These are phyloP conservation scores for Diaporthe sp. DNA, from an alignment of 2,329 filamentous ascomycete species.

Conservation along the genomic window DNA sequence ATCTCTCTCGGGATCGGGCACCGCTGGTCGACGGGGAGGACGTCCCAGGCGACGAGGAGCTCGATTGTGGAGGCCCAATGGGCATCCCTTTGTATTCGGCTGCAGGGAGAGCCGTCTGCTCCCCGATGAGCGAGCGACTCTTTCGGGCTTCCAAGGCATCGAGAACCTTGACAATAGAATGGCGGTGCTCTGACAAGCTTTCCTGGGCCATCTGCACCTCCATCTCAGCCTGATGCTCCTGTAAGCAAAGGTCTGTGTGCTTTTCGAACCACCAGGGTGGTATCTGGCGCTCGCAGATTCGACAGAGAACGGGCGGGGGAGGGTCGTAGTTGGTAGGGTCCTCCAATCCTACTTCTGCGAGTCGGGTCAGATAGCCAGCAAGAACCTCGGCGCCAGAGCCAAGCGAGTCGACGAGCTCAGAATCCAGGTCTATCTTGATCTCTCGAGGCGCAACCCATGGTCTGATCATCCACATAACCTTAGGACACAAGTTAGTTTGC, in stretches of 20 bases:
- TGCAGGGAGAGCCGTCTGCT: conserved; percentile 65
- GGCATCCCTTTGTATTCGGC: conserved; percentile 90
- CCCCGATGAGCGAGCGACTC: conserved; percentile 72
- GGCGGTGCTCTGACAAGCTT: conserved; percentile 90
- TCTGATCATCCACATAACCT: conserved; percentile 99
- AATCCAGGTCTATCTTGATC: conserved; percentile 94
- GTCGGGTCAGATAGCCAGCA: conserved; percentile 89
- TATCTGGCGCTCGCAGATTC: conserved; percentile 97
- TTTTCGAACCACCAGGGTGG: conserved; percentile 99
- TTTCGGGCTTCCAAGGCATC: conserved; percentile 89
- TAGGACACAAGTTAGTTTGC: conserved; percentile 53
- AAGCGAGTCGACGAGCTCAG: conserved; percentile 90
- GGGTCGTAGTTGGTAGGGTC: conserved; percentile 84
- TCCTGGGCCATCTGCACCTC: conserved; percentile 98
- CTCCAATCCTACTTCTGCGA: conserved; percentile 86
- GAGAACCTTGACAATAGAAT: conserved; percentile 93
- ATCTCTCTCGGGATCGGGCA: conserved; percentile 79
- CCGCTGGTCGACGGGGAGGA: conserved; percentile 80
- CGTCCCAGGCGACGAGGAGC: conserved; percentile 78
- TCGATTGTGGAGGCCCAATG: conserved; percentile 82
- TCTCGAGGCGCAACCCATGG: conserved; percentile 90
- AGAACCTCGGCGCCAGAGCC: conserved; percentile 95
- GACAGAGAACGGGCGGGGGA: conserved; percentile 88
- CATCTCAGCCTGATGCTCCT: conserved; percentile 97
- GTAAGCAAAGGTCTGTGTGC: conserved; percentile 94